Conservation (phyloP, 2,329 filamentous ascomycete genomes). For the Lasiodiplodia citricola region DNA sequence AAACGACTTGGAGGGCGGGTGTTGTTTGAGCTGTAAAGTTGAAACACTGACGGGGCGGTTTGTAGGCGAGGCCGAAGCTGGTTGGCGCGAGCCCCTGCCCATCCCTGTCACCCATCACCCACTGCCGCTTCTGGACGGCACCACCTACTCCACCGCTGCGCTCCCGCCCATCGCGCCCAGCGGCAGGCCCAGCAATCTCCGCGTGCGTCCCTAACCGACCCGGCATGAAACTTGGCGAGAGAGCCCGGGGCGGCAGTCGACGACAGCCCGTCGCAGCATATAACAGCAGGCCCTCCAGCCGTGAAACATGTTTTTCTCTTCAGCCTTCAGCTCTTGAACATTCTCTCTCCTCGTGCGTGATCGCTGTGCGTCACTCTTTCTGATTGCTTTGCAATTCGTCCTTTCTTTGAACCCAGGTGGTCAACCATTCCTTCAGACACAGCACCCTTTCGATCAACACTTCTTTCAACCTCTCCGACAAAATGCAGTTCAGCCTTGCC, state of each 20-base stretch:
- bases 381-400: slow-evolving; percentile 17
- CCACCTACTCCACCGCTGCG: neutral
- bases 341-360: slow-evolving; percentile 12
- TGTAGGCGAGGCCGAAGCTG: slow-evolving; percentile 9
- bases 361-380: slow-evolving; percentile 27
- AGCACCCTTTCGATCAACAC: slow-evolving; percentile 14
- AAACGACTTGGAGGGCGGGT: slow-evolving; percentile 5
- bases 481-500: slow-evolving; percentile 39
- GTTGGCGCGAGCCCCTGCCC: neutral
- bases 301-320: slow-evolving; percentile 5
- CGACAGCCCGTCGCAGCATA: neutral
- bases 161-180: neutral
- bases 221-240: slow-evolving; percentile 21
- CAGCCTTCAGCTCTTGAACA: slow-evolving; percentile 10
- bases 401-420: slow-evolving; percentile 25
- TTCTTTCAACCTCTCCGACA: slow-evolving; percentile 20
- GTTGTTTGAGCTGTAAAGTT: slow-evolving; percentile 20
- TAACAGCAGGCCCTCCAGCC: neutral
- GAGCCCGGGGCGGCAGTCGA: neutral
- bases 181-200: slow-evolving; percentile 13
- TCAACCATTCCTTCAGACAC: slow-evolving; percentile 17
- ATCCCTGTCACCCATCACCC: slow-evolving; percentile 17
- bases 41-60: slow-evolving; percentile 17
- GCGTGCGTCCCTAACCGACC: slow-evolving; percentile 22
- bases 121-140: slow-evolving; percentile 16